Evolutionary conservation across 768 basidiomycete species (phyloP).

Genomic region (Imleria badia): DNA sequence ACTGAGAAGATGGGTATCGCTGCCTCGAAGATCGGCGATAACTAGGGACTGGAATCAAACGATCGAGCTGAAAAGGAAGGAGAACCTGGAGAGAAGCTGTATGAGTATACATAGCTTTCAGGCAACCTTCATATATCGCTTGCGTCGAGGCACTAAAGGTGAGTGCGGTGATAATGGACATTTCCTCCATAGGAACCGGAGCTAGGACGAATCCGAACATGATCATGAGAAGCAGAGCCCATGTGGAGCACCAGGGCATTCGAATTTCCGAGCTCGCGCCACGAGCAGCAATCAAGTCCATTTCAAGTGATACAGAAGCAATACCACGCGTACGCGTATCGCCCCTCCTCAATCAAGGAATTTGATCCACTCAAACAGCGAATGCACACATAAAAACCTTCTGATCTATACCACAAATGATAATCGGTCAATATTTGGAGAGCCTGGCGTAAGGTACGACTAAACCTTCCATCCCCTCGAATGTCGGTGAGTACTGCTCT

Average conservation of each 20-base stretch:
- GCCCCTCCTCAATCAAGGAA: neutral
- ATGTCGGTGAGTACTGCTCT: neutral
- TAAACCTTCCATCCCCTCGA: conserved; percentile 13
- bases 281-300: neutral
- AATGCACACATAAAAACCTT: conserved; percentile 9
- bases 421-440: conserved; percentile 10
- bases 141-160: neutral
- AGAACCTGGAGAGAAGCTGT: neutral
- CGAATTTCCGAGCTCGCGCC: neutral
- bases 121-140: neutral
- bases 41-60: neutral
- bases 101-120: neutral
- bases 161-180: neutral
- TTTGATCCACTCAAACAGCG: conserved; percentile 10
- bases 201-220: neutral
- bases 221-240: neutral
- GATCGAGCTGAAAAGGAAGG: conserved; percentile 2
- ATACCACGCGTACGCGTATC: conserved; percentile 1
- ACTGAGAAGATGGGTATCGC: neutral
- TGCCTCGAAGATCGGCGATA: neutral
- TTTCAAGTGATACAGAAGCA: neutral
- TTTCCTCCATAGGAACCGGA: neutral
- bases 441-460: conserved; percentile 1
- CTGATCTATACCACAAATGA: conserved; percentile 7
- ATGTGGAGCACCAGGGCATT: neutral